Evolutionary conservation across 1,284 basidiomycete genomes (phyloP).

Genomic region (Apiotrichum montevideense): DNA sequence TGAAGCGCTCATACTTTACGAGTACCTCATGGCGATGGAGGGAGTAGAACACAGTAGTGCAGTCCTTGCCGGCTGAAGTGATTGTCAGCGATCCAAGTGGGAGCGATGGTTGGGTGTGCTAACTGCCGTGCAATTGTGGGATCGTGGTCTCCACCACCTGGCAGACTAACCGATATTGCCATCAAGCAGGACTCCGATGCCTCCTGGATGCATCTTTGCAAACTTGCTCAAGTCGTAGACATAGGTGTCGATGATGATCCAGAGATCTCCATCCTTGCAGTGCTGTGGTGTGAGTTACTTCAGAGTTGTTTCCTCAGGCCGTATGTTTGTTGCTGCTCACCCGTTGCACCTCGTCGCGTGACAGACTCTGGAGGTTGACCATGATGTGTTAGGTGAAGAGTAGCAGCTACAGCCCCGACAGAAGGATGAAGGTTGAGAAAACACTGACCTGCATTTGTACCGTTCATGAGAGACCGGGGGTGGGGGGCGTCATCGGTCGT

Average conservation of each 20-base stretch:
- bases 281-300: constrained; percentile 51
- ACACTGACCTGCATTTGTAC: too few relatives aligned
- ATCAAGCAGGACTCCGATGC: constrained; percentile 67
- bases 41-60: constrained; percentile 76
- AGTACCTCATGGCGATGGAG: constrained; percentile 76
- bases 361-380: too few relatives aligned
- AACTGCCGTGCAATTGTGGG: too few relatives aligned
- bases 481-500: too few relatives aligned
- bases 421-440: too few relatives aligned
- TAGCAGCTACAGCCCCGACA: too few relatives aligned
- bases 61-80: constrained; percentile 64
- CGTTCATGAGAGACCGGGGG: too few relatives aligned
- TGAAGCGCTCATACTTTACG: constrained; percentile 63
- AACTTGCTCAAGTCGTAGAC: constrained; percentile 78
- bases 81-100: not conserved
- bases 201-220: constrained; percentile 72
- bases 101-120: not conserved
- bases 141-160: too few relatives aligned
- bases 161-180: constrained; percentile 59
- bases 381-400: too few relatives aligned
- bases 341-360: too few relatives aligned
- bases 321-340: too few relatives aligned
- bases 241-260: constrained; percentile 74
- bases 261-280: constrained; percentile 68
- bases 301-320: too few relatives aligned